A percentile compares a stretch with the other conserved stretches of the same genome.
Evolutionary conservation across 352 stramenopile species (phyloP).

Genomic region (Phytopythium cucurbitacearum): DNA sequence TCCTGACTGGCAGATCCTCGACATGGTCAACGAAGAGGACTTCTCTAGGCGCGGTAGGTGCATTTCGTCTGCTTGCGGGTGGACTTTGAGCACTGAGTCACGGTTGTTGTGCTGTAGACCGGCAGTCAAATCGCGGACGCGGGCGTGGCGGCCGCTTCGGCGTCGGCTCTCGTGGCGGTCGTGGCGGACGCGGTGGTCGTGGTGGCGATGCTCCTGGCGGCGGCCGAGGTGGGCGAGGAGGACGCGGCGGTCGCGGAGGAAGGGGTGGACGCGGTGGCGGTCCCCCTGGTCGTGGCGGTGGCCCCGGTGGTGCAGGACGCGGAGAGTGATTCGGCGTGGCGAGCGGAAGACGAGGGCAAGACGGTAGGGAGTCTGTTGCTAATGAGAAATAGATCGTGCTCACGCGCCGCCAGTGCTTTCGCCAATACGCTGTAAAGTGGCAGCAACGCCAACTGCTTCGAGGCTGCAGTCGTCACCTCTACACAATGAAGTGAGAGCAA

Average conservation of each 20-base stretch:
- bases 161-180: conserved; percentile 36
- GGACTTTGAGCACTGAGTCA: conserved; percentile 7
- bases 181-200: conserved; percentile 37
- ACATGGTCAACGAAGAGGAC: conserved; percentile 95
- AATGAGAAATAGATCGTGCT: no score
- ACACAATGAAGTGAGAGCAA: no score
- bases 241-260: conserved; percentile 23
- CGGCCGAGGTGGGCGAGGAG: conserved; percentile 14
- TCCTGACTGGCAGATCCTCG: conserved; percentile 62
- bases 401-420: no score
- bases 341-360: background rate
- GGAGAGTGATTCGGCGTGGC: conserved; percentile 12
- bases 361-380: no score
- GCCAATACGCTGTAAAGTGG: no score
- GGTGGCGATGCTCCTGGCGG: conserved; percentile 22
- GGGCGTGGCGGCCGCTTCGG: conserved; percentile 60
- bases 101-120: conserved; percentile 31
- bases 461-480: no score
- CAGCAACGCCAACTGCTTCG: no score
- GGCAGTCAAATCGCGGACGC: conserved; percentile 64
- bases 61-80: conserved; percentile 6
- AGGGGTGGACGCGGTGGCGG: conserved; percentile 21
- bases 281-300: conserved; percentile 17
- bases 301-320: conserved; percentile 21
- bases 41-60: conserved; percentile 68